Conservation (phyloP, 2,329 filamentous ascomycete genomes). For the Fusarium hainanense region DNA sequence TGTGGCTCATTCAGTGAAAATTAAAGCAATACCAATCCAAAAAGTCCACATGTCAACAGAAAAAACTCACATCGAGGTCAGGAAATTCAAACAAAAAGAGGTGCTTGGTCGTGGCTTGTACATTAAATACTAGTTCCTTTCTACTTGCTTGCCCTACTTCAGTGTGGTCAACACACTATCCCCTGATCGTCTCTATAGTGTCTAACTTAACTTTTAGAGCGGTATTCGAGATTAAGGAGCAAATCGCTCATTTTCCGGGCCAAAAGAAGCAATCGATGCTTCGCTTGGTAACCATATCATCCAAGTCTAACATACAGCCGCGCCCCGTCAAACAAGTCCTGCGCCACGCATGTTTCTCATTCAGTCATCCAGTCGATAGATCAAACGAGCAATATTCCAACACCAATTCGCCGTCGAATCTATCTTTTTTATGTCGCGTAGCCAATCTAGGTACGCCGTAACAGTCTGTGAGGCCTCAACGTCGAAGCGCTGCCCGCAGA, state of each 20-base stretch:
- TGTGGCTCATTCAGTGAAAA: neutral
- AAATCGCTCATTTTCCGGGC: constrained; percentile 2
- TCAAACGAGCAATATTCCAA: constrained; percentile 61
- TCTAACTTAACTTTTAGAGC: constrained; percentile 5
- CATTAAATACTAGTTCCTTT: constrained; percentile 35
- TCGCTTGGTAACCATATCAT: constrained; percentile 1
- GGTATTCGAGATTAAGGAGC: neutral
- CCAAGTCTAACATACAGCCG: constrained; percentile 4
- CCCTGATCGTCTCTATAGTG: constrained; percentile 32
- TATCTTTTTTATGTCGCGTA: constrained; percentile 65
- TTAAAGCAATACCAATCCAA: neutral
- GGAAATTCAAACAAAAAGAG: constrained; percentile 31
- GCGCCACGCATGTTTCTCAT: neutral
- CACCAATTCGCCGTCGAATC: constrained; percentile 67
- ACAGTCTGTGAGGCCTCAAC: constrained; percentile 62
- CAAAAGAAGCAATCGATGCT: constrained; percentile 16
- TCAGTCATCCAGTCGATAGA: constrained; percentile 56
- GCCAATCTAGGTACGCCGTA: constrained; percentile 67
- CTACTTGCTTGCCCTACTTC: constrained; percentile 7
- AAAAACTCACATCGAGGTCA: neutral
- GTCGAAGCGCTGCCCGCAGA: constrained; percentile 63
- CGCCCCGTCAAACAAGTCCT: neutral
- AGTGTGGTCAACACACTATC: constrained; percentile 34
- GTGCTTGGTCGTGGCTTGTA: constrained; percentile 1
- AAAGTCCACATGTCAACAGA: neutral